These are phyloP conservation scores for slime mould (Dictyostelium discoideum) DNA, from an alignment of 78 protist genomes.

Conservation along the genomic window dicty_2.7 NC_007089.4:1424501-1425000, in stretches of 20 bases:
- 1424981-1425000: conserved; percentile 80
- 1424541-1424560: neutral
- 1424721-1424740: conserved; percentile 85
- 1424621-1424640: neutral
- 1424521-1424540: neutral
- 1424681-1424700: neutral
- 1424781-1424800: conserved; percentile 66
- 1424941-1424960: conserved; percentile 44
- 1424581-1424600: no score
- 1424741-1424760: conserved; percentile 50
- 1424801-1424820: conserved; percentile 74
- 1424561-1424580: neutral
- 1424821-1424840: conserved; percentile 82
- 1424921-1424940: conserved; percentile 42
- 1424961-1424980: conserved; percentile 50
- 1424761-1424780: conserved; percentile 61
- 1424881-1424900: conserved; percentile 73
- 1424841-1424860: conserved; percentile 83
- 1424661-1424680: neutral
- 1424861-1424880: conserved; percentile 79
- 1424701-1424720: neutral
- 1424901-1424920: conserved; percentile 73
- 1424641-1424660: neutral
- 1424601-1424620: neutral
- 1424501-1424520: neutral